Evolutionary conservation across 257 asterid genomes (phyloP).

Genomic region (Ehretia macrophylla): DNA sequence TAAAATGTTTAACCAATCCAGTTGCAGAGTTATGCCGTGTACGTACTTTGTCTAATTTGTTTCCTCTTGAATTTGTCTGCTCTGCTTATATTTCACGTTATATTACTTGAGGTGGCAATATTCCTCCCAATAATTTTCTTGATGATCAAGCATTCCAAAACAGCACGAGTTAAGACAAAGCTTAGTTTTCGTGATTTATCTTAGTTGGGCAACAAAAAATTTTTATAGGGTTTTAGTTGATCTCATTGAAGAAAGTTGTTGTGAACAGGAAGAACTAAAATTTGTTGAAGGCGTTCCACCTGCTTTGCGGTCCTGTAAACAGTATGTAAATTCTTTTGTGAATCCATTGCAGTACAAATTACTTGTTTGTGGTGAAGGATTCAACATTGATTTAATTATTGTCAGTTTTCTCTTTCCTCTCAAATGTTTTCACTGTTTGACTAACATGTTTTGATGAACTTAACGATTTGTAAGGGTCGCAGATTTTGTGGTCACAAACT

Average conservation of each 20-base stretch:
- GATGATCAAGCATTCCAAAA: too few species aligned
- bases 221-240: neutral
- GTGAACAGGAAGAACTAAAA: conserved; percentile 74
- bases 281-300: conserved; percentile 60
- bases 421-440: neutral
- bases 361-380: neutral
- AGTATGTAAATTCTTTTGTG: conserved; percentile 38
- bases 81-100: too few species aligned
- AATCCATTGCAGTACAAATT: neutral
- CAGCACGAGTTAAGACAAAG: too few species aligned
- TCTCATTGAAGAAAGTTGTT: conserved; percentile 1
- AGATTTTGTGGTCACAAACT: conserved; percentile 48
- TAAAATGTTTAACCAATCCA: too few species aligned
- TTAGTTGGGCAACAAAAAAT: neutral
- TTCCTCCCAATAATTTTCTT: too few species aligned
- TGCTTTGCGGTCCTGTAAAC: conserved; percentile 71
- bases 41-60: too few species aligned
- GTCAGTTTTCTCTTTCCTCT: neutral
- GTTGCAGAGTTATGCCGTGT: too few species aligned
- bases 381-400: neutral
- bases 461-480: conserved; percentile 46
- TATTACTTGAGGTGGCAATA: too few species aligned
- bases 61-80: too few species aligned
- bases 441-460: conserved; percentile 9
- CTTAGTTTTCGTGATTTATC: too few species aligned